phyloP scores from a whole-genome alignment of 2,329 filamentous ascomycete genomes.

The Sclerotinia spermophila region DNA sequence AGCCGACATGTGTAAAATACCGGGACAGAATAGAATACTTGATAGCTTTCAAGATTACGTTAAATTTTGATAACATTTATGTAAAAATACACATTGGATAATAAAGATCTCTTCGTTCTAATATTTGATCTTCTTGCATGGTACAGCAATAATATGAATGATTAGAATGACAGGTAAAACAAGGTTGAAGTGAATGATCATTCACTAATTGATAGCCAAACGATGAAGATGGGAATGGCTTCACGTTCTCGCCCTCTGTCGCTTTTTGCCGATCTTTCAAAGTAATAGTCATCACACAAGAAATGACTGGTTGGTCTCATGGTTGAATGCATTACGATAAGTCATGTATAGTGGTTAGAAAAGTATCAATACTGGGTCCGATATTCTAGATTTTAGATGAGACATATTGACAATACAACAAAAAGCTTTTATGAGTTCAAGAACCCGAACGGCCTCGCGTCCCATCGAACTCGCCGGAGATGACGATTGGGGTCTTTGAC shows the following conservation, averaged over 20 bases:
- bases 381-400: not conserved
- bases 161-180: not conserved
- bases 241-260: too few relatives aligned
- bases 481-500: conserved; percentile 39
- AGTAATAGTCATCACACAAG: not conserved
- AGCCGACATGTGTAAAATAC: too few relatives aligned
- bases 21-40: too few relatives aligned
- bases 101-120: not conserved
- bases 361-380: not conserved
- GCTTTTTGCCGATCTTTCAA: too few relatives aligned
- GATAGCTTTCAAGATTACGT: too few relatives aligned
- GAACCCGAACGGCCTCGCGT: conserved; percentile 9
- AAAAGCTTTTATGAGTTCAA: not conserved
- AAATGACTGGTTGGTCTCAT: not conserved
- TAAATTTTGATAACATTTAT: too few relatives aligned
- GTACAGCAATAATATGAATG: not conserved
- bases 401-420: not conserved
- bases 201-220: not conserved
- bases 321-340: not conserved
- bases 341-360: not conserved
- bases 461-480: conserved; percentile 39
- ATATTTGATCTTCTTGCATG: not conserved
- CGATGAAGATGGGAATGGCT: too few relatives aligned
- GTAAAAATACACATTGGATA: too few relatives aligned
- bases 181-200: not conserved